phyloP scores from a whole-genome alignment of 371 early-diverging fungal species.

The Mucor circinelloides region DNA sequence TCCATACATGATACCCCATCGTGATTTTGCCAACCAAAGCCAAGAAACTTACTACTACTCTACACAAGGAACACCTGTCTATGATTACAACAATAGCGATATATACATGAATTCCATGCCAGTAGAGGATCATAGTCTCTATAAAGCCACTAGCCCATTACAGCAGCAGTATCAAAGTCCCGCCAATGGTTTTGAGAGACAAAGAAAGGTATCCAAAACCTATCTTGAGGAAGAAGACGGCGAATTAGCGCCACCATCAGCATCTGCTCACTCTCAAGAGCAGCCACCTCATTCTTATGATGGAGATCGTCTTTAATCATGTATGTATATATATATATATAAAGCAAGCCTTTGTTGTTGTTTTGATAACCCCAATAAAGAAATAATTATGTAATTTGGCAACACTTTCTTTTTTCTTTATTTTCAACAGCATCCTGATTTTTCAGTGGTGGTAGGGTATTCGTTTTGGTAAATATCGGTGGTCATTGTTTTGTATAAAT shows the following conservation, averaged over 20 bases:
- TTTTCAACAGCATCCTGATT: constrained; percentile 18
- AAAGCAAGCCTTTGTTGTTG: neutral
- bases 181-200: neutral
- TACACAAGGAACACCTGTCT: neutral
- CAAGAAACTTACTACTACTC: neutral
- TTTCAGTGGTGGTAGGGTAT: neutral
- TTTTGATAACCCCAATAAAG: neutral
- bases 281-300: constrained; percentile 12
- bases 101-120: constrained; percentile 1
- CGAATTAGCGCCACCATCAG: neutral
- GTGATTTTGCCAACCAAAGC: neutral
- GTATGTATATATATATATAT: neutral
- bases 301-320: neutral
- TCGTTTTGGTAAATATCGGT: constrained; percentile 1
- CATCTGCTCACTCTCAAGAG: neutral
- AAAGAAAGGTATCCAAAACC: constrained; percentile 10
- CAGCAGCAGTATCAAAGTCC: neutral
- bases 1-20: neutral
- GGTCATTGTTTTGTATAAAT: constrained; percentile 12
- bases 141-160: neutral
- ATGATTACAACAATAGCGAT: neutral
- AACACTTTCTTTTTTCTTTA: neutral
- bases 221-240: constrained; percentile 4
- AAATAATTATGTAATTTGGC: neutral
- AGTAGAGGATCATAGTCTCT: neutral